Base-by-base conservation (phyloP, 2,329 filamentous ascomycete species). In the Penicillium palitans region DNA sequence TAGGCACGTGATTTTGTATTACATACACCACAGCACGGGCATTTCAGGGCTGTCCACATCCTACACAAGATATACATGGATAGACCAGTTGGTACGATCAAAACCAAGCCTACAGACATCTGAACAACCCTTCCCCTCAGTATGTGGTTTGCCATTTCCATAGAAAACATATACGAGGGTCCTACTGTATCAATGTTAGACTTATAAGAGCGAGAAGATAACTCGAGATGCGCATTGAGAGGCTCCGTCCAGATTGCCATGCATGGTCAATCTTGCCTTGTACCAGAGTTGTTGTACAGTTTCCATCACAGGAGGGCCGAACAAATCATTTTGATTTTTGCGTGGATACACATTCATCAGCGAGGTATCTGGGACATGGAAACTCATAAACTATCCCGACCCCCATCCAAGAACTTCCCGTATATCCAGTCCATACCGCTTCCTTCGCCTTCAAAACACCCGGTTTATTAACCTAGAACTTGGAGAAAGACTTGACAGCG, bases 401-500 rank as follows among this genome's bases (percentile, higher is more conserved):
- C 69, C 66, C 61, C 66, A 60, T 68, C 59, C 65, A 68, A 71
- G 66, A 69, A 73, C 67, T 70, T 69, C 68, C 66, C 66, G 65
- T 68, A 70, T 73, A 72, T 72, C 72, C 71, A 73, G 64, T 72
- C 62, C 67, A 71, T 72, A 71, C 69, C 72, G 68, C 66, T 72
- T 68, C 72, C 70, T 70, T 72, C 70, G 66, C 70, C 67, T 66
- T 65, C 64, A 66, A 66, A 72, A 66, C 67, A 70, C 68, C 68
- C 67, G 60, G 60, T 62, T 68, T 59, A 67, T 61, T 64, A 68
- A 71, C 67, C 73, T 96, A 99, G 87, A 99, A 99, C 87, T 99
- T 99, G 86, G 81, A 85, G 88, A 99, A 99, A 81, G 88, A 82
- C 92, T 99, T 99, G 81, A 97, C 92, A 74, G 87, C 83, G 48